A percentile compares a stretch with the other conserved stretches of the same genome.
These are phyloP conservation scores for Domatiomyces globalis DNA, from an alignment of 2,329 filamentous ascomycete genomes.

Conservation along the genomic window DNA sequence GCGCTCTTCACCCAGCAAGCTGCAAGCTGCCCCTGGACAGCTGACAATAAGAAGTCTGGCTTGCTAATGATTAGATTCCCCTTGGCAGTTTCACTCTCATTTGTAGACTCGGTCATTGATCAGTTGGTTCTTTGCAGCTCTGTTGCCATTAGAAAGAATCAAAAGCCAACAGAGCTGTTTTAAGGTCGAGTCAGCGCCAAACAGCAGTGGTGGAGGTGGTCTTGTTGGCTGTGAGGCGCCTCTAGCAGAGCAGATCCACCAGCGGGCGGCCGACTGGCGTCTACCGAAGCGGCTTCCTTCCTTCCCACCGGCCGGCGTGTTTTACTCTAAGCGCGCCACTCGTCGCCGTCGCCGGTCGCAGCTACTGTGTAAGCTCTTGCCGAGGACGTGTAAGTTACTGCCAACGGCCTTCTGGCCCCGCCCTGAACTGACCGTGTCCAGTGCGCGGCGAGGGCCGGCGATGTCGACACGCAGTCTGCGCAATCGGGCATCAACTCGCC, in stretches of 20 bases:
- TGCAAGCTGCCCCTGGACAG: background rate
- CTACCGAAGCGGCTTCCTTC: background rate
- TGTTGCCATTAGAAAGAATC: no score
- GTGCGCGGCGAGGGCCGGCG: background rate
- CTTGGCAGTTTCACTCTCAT: background rate
- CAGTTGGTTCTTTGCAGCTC: no score
- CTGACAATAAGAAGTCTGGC: background rate
- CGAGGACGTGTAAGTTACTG: background rate
- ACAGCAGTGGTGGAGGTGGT: no score
- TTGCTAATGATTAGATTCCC: no score
- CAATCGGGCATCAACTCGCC: constrained; percentile 15
- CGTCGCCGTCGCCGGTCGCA: background rate
- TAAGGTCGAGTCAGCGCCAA: no score
- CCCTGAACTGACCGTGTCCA: background rate
- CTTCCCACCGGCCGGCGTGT: background rate
- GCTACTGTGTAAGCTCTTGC: background rate
- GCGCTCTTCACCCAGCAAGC: background rate
- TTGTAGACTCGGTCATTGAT: background rate
- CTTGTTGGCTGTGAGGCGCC: no score
- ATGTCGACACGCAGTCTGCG: constrained; percentile 12
- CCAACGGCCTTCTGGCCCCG: background rate
- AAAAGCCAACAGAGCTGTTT: no score
- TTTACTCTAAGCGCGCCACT: background rate
- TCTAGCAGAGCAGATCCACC: background rate
- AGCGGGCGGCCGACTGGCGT: background rate